A percentile compares a stretch with the other conserved stretches of the same genome.
Conservation (phyloP, 2,329 filamentous ascomycete species). For the Colletotrichum nymphaeae region DNA sequence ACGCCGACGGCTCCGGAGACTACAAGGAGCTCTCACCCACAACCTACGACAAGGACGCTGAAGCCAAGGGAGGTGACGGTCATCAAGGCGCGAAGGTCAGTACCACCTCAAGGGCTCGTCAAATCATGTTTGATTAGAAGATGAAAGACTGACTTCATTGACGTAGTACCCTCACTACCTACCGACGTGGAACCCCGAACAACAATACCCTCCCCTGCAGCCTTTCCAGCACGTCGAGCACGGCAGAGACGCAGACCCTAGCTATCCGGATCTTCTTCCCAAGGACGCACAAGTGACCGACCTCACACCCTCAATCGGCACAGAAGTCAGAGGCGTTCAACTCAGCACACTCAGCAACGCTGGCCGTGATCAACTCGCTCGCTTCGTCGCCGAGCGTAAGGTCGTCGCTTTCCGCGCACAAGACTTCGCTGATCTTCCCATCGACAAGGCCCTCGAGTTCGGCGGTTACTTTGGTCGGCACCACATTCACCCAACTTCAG, state of each 20-base stretch:
- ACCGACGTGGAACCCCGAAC: conserved; percentile 68
- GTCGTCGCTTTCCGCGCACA: conserved; percentile 77
- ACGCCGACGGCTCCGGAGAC: conserved; percentile 37
- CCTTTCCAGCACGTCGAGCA: conserved; percentile 74
- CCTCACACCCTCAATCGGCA: conserved; percentile 73
- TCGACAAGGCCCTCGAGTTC: conserved; percentile 71
- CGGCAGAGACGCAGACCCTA: conserved; percentile 72
- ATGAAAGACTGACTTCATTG: not conserved
- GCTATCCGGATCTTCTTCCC: conserved; percentile 69
- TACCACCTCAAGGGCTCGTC: not conserved
- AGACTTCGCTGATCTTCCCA: conserved; percentile 70
- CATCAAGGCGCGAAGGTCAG: conserved; percentile 37
- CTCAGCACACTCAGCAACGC: conserved; percentile 70
- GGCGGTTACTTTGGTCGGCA: conserved; percentile 76
- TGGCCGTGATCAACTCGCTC: conserved; percentile 74
- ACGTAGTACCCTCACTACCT: conserved; percentile 59
- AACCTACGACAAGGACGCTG: conserved; percentile 42
- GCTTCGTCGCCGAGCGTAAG: conserved; percentile 74
- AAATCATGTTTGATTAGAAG: not conserved
- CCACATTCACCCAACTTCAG: conserved; percentile 79
- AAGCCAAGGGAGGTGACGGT: conserved; percentile 39
- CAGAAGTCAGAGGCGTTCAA: conserved; percentile 72
- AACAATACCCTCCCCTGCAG: conserved; percentile 67
- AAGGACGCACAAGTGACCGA: conserved; percentile 59
- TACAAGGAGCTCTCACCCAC: conserved; percentile 45